Conservation (phyloP, 2,329 filamentous ascomycete species). For the Penicillium sp. region DNA sequence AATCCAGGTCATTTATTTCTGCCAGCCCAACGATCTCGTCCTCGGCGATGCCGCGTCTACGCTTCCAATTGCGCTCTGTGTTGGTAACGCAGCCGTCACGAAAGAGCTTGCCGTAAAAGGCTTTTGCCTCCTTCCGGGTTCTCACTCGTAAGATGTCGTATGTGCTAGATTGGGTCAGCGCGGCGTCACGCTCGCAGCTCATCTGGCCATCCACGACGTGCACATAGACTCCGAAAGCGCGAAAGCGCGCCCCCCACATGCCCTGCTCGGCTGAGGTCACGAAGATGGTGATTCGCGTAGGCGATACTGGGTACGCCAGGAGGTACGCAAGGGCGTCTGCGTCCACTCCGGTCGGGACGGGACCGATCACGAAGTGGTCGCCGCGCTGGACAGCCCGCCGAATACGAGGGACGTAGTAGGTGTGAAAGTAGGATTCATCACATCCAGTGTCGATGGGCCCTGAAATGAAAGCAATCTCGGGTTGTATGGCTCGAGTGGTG, state of each 20-base stretch:
- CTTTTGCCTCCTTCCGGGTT: slow-evolving; percentile 25
- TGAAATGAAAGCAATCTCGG: slow-evolving; percentile 31
- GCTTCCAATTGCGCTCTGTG: slow-evolving; percentile 37
- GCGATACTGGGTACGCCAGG: slow-evolving; percentile 18
- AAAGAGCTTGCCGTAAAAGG: slow-evolving; percentile 27
- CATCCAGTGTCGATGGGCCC: slow-evolving; percentile 29
- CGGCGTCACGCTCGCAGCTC: slow-evolving; percentile 30
- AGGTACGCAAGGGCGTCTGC: slow-evolving; percentile 30
- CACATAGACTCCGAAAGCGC: slow-evolving; percentile 13
- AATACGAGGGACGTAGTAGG: slow-evolving; percentile 28
- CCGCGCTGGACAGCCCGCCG: slow-evolving; percentile 9
- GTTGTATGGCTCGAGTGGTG: background rate
- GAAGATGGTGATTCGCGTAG: slow-evolving; percentile 25
- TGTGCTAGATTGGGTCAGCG: slow-evolving; percentile 30
- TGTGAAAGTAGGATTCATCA: slow-evolving; percentile 26
- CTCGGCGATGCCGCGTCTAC: slow-evolving; percentile 24
- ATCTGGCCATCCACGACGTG: slow-evolving; percentile 20
- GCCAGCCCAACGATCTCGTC: slow-evolving; percentile 27
- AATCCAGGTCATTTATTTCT: slow-evolving; percentile 18
- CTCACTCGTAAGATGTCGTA: slow-evolving; percentile 38
- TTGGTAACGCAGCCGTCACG: slow-evolving; percentile 31
- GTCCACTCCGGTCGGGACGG: slow-evolving; percentile 19
- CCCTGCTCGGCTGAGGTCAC: slow-evolving; percentile 24
- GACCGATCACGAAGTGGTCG: slow-evolving; percentile 26
- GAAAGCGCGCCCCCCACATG: slow-evolving; percentile 16